phyloP scores from a whole-genome alignment of 148 eudicot genomes.

The Camellia japonica region DNA sequence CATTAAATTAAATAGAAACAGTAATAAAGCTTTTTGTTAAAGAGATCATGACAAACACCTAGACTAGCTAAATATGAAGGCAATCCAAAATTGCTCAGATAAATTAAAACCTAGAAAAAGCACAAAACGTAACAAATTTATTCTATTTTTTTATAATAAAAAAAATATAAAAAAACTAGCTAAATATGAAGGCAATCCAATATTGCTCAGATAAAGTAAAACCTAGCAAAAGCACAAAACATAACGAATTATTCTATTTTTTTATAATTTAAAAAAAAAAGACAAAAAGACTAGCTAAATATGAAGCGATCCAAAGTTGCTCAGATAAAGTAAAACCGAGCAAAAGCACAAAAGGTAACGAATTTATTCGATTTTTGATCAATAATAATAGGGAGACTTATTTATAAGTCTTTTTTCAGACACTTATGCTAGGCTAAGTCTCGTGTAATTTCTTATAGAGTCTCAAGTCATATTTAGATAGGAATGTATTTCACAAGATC shows the following conservation, averaged over 20 bases:
- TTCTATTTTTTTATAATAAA: neutral
- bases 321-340: neutral
- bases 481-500: too few relatives aligned
- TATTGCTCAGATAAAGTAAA: too few relatives aligned
- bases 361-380: neutral
- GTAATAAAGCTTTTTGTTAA: neutral
- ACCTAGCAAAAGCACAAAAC: too few relatives aligned
- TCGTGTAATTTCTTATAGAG: too few relatives aligned
- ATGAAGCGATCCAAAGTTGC: neutral
- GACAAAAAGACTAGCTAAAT: neutral
- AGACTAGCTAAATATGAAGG: neutral
- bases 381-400: neutral
- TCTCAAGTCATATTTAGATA: too few relatives aligned
- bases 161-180: too few relatives aligned
- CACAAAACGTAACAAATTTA: neutral
- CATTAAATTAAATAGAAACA: neutral
- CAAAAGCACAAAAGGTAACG: neutral
- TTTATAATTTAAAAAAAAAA: too few relatives aligned
- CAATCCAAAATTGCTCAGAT: neutral
- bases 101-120: neutral
- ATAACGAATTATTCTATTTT: too few relatives aligned
- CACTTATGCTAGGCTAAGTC: too few relatives aligned
- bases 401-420: too few relatives aligned
- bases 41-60: neutral
- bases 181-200: too few relatives aligned